phyloP scores from a whole-genome alignment of 345 rosid species.

The Sonneratia caseolaris region DNA sequence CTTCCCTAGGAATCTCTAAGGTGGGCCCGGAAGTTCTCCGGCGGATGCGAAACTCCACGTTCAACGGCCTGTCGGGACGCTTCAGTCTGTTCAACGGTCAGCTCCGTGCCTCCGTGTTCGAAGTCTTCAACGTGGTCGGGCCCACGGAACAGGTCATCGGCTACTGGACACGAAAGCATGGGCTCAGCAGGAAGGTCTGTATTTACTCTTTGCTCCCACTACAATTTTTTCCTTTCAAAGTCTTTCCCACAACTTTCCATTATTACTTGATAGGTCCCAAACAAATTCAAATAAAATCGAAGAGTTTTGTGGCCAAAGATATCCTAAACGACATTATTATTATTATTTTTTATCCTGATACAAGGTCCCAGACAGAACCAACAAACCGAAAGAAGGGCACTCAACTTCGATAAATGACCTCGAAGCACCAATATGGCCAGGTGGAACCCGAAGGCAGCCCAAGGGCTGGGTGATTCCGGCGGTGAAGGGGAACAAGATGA shows the following conservation, averaged over 20 bases:
- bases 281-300: too few species aligned
- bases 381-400: neutral
- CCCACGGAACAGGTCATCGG: neutral
- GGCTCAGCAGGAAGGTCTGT: neutral
- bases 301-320: too few species aligned
- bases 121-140: conserved; percentile 9
- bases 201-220: neutral
- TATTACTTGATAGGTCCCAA: neutral
- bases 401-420: neutral
- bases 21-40: conserved; percentile 10
- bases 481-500: conserved; percentile 10
- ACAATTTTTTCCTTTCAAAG: neutral
- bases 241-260: neutral
- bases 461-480: conserved; percentile 19
- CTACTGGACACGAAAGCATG: conserved; percentile 9
- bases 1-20: conserved; percentile 7
- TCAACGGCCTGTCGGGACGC: conserved; percentile 11
- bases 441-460: conserved; percentile 9
- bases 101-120: conserved; percentile 5
- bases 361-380: neutral
- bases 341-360: too few species aligned
- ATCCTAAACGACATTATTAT: too few species aligned
- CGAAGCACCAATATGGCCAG: conserved; percentile 16
- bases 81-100: neutral
- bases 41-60: neutral